Base-by-base conservation (phyloP, 83 land plant genomes). In the Picea abies region DNA sequence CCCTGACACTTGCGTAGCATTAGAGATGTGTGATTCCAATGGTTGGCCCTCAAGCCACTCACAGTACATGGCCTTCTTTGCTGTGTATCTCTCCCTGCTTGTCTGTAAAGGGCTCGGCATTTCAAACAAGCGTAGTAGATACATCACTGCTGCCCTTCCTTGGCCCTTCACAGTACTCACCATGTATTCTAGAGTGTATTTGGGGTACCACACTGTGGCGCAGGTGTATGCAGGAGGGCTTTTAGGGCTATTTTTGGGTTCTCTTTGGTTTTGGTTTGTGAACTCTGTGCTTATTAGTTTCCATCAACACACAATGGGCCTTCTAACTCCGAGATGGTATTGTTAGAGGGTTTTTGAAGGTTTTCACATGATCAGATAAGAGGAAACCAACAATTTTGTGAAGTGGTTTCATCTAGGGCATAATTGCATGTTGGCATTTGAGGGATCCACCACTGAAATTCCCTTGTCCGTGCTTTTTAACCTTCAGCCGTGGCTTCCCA, bases 1-100 rank as follows among this genome's bases (percentile, higher is more conserved):
- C 20, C 99, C 99, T 35, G 82, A 80, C 15, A 90, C 97, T 25
- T 97, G 99, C 52, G 84, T 82, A 16, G 76, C 85, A 5, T 87
- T 97, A 35, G 99, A 97, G 80, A 86, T 82, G 82, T 97, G 99
- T 83, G 99, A 97, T 62, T 94, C 99, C 32, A 94, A 95, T 60
- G 99, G 99, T n/a, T 97, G 99, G 99, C 99, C 99, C 22, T 97
- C 99, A 22, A 91, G 93, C 72, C 99, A 97, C 82, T 94, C 99
- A 2, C 99, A 96, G 82, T 97, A 85, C 89, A 97, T 97, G 99
- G 84, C 90, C 83, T 96, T 97, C 85, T 95, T 97, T 83, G 89
- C 99, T 44, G 80, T 87, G 22, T 97, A 91, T 70, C 80, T 93
- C 60, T 73, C 91, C 16, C 91, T 94, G 25, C 90, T 90, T 35